A percentile compares a stretch with the other conserved stretches of the same genome.
These are phyloP conservation scores for Thermochaetoides dissita DNA, from an alignment of 2,329 filamentous ascomycete genomes.

Conservation along the genomic window DNA sequence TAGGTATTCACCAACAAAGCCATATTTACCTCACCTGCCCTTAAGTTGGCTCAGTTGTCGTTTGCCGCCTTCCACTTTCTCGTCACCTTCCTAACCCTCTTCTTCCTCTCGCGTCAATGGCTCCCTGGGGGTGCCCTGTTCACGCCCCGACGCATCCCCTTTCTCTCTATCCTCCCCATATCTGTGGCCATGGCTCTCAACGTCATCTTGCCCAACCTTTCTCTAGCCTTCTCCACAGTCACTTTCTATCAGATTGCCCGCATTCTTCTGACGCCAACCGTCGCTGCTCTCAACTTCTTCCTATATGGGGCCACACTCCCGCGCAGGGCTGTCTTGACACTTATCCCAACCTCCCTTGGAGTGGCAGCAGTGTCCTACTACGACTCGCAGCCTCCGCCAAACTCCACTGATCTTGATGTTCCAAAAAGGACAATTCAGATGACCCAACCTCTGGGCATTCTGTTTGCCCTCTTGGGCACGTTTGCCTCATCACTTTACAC, in stretches of 20 bases:
- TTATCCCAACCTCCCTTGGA: slow-evolving; percentile 48
- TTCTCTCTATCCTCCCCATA: slow-evolving; percentile 48
- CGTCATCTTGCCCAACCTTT: slow-evolving; percentile 55
- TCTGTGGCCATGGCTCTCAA: slow-evolving; percentile 54
- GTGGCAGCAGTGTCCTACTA: slow-evolving; percentile 56
- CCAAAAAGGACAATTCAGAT: slow-evolving; percentile 27
- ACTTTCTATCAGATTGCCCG: slow-evolving; percentile 59
- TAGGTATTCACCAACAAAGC: slow-evolving; percentile 59
- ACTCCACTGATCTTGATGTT: slow-evolving; percentile 1
- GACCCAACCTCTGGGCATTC: slow-evolving; percentile 43
- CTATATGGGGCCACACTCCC: slow-evolving; percentile 46
- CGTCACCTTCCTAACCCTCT: slow-evolving; percentile 51
- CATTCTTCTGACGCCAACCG: slow-evolving; percentile 51
- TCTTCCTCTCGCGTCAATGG: slow-evolving; percentile 41
- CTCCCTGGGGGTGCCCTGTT: slow-evolving; percentile 39
- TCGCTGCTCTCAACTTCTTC: slow-evolving; percentile 50
- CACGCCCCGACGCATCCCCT: slow-evolving; percentile 37
- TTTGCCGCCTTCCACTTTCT: slow-evolving; percentile 58
- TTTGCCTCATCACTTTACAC: slow-evolving; percentile 55
- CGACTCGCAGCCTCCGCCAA: slow-evolving; percentile 43
- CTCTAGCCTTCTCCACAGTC: slow-evolving; percentile 51
- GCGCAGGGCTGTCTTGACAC: slow-evolving; percentile 34
- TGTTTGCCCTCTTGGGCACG: slow-evolving; percentile 51
- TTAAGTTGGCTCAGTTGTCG: slow-evolving; percentile 48
- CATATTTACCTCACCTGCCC: slow-evolving; percentile 49